Base-by-base conservation (phyloP, 1,139 yeast species). In the Debaryomycetaceae sp. region DNA sequence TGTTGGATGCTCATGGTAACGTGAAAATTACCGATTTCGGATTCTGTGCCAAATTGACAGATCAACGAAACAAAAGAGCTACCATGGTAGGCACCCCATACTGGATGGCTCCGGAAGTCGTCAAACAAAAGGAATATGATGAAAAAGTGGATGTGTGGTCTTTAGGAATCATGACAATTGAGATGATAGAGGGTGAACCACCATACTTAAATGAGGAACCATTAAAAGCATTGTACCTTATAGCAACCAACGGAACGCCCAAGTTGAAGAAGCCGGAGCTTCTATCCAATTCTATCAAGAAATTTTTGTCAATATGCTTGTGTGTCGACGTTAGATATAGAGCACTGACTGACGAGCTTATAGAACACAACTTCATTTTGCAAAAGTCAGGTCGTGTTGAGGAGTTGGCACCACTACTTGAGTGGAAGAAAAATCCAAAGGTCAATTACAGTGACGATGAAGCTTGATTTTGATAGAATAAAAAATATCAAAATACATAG, bases 31-130 rank as follows among this genome's bases (percentile, higher is more conserved):
- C 99, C 4, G 99, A 93, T 70, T 93, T 93, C 67, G 99, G 99
- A 0, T 93, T 93, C 72, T 93, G 99, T 70, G 99, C 99, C 24
- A 90, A 90, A 65, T 75, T 93, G 55, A 93, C 97, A 2, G 96
- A 88, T 51, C 93, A 89, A 62, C 82, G 95, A 67, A 86, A 86
- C 51, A 93, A 93, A 66, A 80, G 99, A 52, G 97, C 97, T 7
- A 93, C 99, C 0, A 90, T 93, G 97, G 99, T 91, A 5, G 99
- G 99, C 36, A 93, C 99, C 0, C 99, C 99, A 9, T 93, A 93
- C 65, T 93, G 99, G 99, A 93, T 93, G 99, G 99, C 99, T 0
- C 99, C 99, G 4, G 99, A 93, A 68, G 98, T 93, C 41, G 97
- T 93, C 43, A 88, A 90, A 66, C 97, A 91, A 58, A 89, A 90